These are phyloP conservation scores for Piromyces finnis DNA, from an alignment of 192 early-diverging fungal species.

Conservation along the genomic window DNA sequence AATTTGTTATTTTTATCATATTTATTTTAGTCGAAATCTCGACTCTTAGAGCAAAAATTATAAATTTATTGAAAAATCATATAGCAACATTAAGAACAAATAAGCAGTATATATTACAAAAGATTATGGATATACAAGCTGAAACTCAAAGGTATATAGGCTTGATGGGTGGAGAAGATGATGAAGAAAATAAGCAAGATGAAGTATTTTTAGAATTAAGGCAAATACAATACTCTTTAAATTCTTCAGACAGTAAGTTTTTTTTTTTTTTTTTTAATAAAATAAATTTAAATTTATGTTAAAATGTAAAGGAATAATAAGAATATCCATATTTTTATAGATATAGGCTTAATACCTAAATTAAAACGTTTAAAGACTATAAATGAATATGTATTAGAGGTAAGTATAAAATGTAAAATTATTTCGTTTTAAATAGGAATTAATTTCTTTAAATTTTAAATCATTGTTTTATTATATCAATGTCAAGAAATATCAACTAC, in stretches of 20 bases:
- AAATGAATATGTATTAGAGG: background rate
- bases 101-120: background rate
- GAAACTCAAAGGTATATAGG: background rate
- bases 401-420: background rate
- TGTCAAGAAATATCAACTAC: background rate
- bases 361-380: background rate
- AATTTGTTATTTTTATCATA: background rate
- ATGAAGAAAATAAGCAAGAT: background rate
- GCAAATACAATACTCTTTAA: background rate
- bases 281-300: too few relatives aligned
- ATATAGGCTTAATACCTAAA: background rate
- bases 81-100: background rate
- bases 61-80: background rate
- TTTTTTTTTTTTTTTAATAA: too few relatives aligned
- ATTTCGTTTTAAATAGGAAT: too few relatives aligned
- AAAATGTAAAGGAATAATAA: too few relatives aligned
- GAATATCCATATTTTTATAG: too few relatives aligned
- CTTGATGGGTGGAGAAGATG: background rate
- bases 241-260: background rate
- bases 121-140: background rate
- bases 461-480: too few relatives aligned
- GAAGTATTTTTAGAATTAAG: background rate
- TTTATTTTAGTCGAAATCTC: background rate
- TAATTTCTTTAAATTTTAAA: too few relatives aligned
- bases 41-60: background rate